phyloP scores from a whole-genome alignment of 257 asterid species.

The Penstemon barbatus region DNA sequence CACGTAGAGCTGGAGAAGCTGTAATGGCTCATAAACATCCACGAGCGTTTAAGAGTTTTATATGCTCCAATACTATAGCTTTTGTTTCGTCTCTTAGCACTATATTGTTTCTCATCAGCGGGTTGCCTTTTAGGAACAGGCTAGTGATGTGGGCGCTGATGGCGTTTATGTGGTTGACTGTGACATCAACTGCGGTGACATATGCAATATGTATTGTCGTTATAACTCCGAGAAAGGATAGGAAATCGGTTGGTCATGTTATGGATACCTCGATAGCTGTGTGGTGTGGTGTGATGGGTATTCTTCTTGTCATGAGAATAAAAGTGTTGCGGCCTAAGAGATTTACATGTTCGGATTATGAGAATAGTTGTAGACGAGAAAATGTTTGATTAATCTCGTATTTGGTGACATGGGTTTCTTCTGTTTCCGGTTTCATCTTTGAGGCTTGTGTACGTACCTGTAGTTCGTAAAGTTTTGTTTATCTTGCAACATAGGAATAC shows the following conservation, averaged over 20 bases:
- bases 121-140: conserved; percentile 33
- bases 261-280: conserved; percentile 14
- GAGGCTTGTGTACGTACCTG: too few species aligned
- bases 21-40: conserved; percentile 35
- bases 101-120: conserved; percentile 41
- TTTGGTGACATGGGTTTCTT: too few species aligned
- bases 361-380: neutral
- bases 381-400: too few species aligned
- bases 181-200: conserved; percentile 31
- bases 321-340: neutral
- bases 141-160: conserved; percentile 36
- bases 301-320: conserved; percentile 22
- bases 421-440: too few species aligned
- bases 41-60: conserved; percentile 13
- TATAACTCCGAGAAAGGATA: conserved; percentile 24
- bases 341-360: neutral
- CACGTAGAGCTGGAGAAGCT: conserved; percentile 35
- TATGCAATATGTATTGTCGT: conserved; percentile 27
- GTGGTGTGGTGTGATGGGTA: conserved; percentile 37
- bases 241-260: conserved; percentile 16
- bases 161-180: conserved; percentile 38
- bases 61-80: conserved; percentile 34
- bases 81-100: conserved; percentile 42
- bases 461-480: too few species aligned
- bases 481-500: too few species aligned